Percentiles rank a stretch among this genome's conserved stretches.
phyloP scores from a whole-genome alignment of 352 stramenopile species.

The Phytophthora cajani region DNA sequence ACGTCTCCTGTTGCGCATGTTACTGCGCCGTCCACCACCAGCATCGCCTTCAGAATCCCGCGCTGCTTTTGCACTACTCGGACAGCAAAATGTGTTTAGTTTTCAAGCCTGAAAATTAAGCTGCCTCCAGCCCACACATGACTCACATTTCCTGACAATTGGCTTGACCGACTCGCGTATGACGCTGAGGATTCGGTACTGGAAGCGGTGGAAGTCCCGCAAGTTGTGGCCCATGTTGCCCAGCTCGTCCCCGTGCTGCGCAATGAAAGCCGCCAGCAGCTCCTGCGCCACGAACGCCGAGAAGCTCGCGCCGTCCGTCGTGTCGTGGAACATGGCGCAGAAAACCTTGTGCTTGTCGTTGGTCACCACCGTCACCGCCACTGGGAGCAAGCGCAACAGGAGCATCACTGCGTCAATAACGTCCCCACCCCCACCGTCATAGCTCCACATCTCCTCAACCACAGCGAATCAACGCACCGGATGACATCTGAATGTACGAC shows the following conservation, averaged over 20 bases:
- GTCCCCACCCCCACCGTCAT: not conserved
- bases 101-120: not conserved
- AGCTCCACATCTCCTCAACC: slow-evolving; percentile 5
- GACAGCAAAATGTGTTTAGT: slow-evolving; percentile 14
- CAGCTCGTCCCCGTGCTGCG: slow-evolving; percentile 78
- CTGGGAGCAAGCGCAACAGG: slow-evolving; percentile 30
- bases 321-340: slow-evolving; percentile 93
- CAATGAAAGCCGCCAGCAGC: slow-evolving; percentile 85
- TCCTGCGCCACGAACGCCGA: slow-evolving; percentile 89
- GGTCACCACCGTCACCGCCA: slow-evolving; percentile 90
- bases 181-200: slow-evolving; percentile 84
- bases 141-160: slow-evolving; percentile 84
- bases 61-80: slow-evolving; percentile 84
- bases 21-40: slow-evolving; percentile 87
- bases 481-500: slow-evolving; percentile 91
- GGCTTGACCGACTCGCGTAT: slow-evolving; percentile 87
- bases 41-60: slow-evolving; percentile 89
- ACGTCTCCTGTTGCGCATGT: slow-evolving; percentile 87
- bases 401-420: slow-evolving; percentile 19
- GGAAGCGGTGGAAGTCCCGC: slow-evolving; percentile 91
- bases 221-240: slow-evolving; percentile 89
- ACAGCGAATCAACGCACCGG: slow-evolving; percentile 46
- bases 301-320: slow-evolving; percentile 78
- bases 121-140: not conserved
- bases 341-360: slow-evolving; percentile 92